Conservation (phyloP, 305 asterid genomes). For the Rubia tinctorum region DNA sequence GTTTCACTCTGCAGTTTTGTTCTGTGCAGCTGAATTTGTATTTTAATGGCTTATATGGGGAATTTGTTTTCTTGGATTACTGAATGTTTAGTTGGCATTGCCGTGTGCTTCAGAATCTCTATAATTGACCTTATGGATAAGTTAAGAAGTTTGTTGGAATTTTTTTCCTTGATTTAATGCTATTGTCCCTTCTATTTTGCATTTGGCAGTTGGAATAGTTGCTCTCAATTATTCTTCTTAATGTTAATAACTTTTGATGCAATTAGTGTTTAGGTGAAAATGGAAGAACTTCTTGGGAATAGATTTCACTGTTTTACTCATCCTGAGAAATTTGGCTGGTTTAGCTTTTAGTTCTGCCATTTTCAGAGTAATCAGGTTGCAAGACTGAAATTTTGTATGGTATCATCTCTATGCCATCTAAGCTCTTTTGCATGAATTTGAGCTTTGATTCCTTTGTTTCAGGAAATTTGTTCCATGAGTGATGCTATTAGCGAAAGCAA, state of each 20-base stretch:
- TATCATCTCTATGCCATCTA: neutral
- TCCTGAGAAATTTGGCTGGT: neutral
- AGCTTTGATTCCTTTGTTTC: constrained; percentile 1
- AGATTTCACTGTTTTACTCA: neutral
- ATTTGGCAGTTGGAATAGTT: constrained; percentile 2
- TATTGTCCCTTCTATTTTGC: neutral
- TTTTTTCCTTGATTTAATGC: neutral
- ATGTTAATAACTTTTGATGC: neutral
- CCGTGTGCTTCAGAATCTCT: neutral
- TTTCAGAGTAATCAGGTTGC: neutral
- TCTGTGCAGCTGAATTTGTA: neutral
- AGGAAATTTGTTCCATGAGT: constrained; percentile 13
- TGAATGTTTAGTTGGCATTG: constrained; percentile 5
- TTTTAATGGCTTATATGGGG: neutral
- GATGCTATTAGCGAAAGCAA: constrained; percentile 11
- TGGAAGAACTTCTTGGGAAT: neutral
- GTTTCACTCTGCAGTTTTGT: neutral
- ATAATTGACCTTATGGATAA: constrained; percentile 6
- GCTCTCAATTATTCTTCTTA: neutral
- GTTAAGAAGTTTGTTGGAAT: neutral
- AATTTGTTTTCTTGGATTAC: constrained; percentile 7
- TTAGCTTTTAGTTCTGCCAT: neutral
- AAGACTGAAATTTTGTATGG: neutral
- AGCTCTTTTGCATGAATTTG: neutral
- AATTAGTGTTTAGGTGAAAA: neutral